Evolutionary conservation across 225 moss, liverwort and hornwort genomes (phyloP).

Genomic region (Ulota crispa): DNA sequence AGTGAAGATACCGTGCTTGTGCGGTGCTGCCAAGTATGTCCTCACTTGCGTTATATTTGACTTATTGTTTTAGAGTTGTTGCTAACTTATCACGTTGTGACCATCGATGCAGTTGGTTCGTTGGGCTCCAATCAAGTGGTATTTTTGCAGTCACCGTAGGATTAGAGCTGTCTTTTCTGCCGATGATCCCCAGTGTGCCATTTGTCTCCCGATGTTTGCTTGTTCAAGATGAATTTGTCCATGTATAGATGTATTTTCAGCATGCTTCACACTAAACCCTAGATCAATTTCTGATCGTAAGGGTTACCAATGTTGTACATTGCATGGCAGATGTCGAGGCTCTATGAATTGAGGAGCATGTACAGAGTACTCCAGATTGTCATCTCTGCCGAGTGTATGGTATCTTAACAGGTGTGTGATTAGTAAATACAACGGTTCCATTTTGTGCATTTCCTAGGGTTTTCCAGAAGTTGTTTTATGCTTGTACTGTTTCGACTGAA

Average conservation of each 20-base stretch:
- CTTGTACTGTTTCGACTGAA: neutral
- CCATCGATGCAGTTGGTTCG: neutral
- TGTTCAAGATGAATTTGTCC: neutral
- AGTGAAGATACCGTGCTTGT: constrained; percentile 61
- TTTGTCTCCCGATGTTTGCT: constrained; percentile 1
- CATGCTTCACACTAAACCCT: neutral
- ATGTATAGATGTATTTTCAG: neutral
- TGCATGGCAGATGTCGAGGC: constrained; percentile 50
- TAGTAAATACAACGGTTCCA: neutral
- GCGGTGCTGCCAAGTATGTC: constrained; percentile 57
- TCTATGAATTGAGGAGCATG: constrained; percentile 46
- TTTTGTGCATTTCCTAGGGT: neutral
- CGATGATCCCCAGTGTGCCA: constrained; percentile 1
- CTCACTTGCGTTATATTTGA: neutral
- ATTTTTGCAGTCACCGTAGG: neutral
- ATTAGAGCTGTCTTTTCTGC: constrained; percentile 1
- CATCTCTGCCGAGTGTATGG: neutral
- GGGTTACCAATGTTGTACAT: neutral
- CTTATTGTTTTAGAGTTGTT: neutral
- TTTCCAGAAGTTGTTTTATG: constrained; percentile 6
- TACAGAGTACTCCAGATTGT: neutral
- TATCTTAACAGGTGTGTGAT: constrained; percentile 30
- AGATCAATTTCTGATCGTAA: neutral
- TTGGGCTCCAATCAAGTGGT: neutral
- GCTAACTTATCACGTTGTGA: neutral